Conservation (phyloP, 192 early-diverging fungal genomes). For the Geranomyces variabilis region DNA sequence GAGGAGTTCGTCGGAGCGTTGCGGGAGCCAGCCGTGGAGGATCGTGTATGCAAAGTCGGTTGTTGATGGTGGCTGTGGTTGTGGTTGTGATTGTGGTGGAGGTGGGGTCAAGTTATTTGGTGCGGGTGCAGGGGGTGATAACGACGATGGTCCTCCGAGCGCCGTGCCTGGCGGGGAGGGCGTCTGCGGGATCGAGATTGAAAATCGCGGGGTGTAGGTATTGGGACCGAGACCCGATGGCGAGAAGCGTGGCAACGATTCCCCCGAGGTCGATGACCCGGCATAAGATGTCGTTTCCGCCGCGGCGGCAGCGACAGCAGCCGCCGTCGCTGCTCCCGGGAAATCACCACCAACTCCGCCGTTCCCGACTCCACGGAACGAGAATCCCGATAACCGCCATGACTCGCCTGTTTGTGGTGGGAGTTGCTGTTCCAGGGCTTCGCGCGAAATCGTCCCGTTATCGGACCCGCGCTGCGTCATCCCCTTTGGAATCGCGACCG, state of each 20-base stretch:
- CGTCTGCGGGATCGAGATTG: not conserved
- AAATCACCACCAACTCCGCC: not conserved
- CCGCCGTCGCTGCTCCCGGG: not conserved
- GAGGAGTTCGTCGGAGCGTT: slow-evolving; percentile 37
- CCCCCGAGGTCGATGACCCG: not conserved
- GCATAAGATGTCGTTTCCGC: not conserved
- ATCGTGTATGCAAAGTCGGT: slow-evolving; percentile 18
- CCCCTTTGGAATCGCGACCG: slow-evolving; percentile 3
- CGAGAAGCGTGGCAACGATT: slow-evolving; percentile 12
- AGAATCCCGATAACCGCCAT: slow-evolving; percentile 4
- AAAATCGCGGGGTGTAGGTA: slow-evolving; percentile 2
- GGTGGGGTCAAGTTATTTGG: not conserved
- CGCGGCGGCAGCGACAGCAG: not conserved
- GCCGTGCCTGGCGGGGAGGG: not conserved
- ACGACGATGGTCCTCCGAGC: no score
- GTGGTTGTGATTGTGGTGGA: not conserved
- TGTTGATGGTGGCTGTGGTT: no score
- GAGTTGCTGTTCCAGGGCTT: not conserved
- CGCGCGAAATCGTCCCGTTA: slow-evolving; percentile 11
- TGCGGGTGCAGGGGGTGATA: not conserved
- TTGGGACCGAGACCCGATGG: slow-evolving; percentile 12
- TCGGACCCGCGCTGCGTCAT: slow-evolving; percentile 3
- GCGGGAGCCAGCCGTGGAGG: slow-evolving; percentile 38
- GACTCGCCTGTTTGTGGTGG: not conserved
- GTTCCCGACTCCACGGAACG: not conserved